A percentile compares a stretch with the other conserved stretches of the same genome.
phyloP scores from a whole-genome alignment of 805 yeast genomes.

The Saccharomycopsis babjevae region DNA sequence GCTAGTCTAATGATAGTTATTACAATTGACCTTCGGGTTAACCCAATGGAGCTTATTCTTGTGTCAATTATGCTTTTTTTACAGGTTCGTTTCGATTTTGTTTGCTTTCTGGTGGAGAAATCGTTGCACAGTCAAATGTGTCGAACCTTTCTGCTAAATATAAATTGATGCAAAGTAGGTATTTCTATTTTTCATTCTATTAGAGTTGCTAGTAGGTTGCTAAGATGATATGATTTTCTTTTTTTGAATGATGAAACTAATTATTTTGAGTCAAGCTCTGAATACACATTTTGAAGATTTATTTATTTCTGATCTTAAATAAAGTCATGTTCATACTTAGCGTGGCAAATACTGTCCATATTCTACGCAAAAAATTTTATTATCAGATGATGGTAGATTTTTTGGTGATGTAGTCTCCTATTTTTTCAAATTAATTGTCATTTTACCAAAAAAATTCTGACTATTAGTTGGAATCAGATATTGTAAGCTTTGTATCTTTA shows the following conservation, averaged over 20 bases:
- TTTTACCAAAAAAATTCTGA: too few relatives aligned
- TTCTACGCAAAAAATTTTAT: not conserved
- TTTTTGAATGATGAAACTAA: slow-evolving; percentile 18
- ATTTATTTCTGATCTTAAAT: slow-evolving; percentile 10
- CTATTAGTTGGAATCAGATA: too few relatives aligned
- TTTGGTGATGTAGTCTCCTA: not conserved
- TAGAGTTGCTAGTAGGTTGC: not conserved
- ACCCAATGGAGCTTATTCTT: slow-evolving; percentile 20
- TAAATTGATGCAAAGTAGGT: not conserved
- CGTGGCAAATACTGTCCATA: not conserved
- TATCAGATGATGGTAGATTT: not conserved
- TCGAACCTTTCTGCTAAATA: slow-evolving; percentile 4
- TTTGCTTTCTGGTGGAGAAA: not conserved
- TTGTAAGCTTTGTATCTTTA: too few relatives aligned
- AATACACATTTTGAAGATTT: slow-evolving; percentile 15
- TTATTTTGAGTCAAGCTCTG: slow-evolving; percentile 20
- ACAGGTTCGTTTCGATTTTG: slow-evolving; percentile 6
- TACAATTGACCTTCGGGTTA: slow-evolving; percentile 14
- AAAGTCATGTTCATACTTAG: not conserved
- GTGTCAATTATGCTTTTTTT: slow-evolving; percentile 12
- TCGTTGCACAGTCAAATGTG: slow-evolving; percentile 13
- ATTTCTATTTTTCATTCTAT: not conserved
- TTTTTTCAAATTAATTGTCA: not conserved
- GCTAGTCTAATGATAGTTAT: slow-evolving; percentile 17
- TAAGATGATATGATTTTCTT: not conserved